Evolutionary conservation across 2,329 filamentous ascomycete genomes (phyloP).

Genomic region (Fusarium mundagurra): DNA sequence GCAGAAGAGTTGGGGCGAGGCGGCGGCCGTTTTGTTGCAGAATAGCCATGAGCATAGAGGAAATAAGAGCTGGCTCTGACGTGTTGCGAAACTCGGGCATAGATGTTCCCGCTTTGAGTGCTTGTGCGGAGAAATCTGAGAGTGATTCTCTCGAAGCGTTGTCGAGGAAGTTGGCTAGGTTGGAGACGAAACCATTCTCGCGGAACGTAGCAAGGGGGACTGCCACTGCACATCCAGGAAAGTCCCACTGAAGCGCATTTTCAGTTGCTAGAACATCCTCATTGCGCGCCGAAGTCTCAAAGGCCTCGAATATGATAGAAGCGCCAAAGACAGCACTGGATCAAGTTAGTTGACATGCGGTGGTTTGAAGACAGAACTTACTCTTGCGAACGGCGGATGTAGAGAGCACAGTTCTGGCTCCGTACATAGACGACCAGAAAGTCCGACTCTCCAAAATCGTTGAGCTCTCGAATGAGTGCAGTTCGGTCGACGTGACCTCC

Average conservation of each 20-base stretch:
- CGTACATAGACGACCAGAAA: slow-evolving; percentile 34
- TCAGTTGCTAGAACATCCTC: slow-evolving; percentile 61
- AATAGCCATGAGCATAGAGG: slow-evolving; percentile 68
- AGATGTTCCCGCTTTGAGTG: slow-evolving; percentile 61
- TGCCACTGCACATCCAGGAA: slow-evolving; percentile 64
- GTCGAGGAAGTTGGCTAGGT: slow-evolving; percentile 64
- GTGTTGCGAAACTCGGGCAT: slow-evolving; percentile 69
- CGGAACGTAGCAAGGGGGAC: slow-evolving; percentile 50
- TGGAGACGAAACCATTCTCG: slow-evolving; percentile 37
- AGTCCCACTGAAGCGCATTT: slow-evolving; percentile 65
- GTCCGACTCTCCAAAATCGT: slow-evolving; percentile 16
- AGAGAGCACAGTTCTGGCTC: slow-evolving; percentile 48
- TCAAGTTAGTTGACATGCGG: neutral
- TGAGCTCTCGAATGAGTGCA: slow-evolving; percentile 29
- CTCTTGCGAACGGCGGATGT: slow-evolving; percentile 43
- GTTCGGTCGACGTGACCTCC: slow-evolving; percentile 29
- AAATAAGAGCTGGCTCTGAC: slow-evolving; percentile 65
- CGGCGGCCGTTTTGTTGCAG: slow-evolving; percentile 64
- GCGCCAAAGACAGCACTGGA: slow-evolving; percentile 37
- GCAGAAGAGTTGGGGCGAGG: slow-evolving; percentile 51
- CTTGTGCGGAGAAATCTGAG: slow-evolving; percentile 61
- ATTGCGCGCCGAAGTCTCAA: slow-evolving; percentile 66
- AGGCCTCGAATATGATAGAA: slow-evolving; percentile 60
- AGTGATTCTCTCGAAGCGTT: slow-evolving; percentile 64
- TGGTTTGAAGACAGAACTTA: slow-evolving; percentile 24